Percentiles rank a stretch among this genome's conserved stretches.
These are phyloP conservation scores for Curvularia sp. DNA, from an alignment of 2,329 filamentous ascomycete species.

Conservation along the genomic window DNA sequence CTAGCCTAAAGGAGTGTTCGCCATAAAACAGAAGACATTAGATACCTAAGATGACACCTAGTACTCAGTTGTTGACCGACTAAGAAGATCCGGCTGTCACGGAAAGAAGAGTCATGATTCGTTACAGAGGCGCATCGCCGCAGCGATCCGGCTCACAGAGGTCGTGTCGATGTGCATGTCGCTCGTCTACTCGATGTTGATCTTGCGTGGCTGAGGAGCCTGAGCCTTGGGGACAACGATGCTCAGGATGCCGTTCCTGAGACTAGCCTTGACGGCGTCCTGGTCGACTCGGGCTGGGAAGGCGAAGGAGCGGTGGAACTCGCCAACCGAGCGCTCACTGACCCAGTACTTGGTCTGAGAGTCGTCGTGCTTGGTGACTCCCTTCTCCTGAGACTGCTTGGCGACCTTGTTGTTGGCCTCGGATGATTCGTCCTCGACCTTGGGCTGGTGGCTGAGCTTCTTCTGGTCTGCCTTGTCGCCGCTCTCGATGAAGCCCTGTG, in stretches of 20 bases:
- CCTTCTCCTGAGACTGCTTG: conserved; percentile 46
- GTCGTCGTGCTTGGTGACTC: conserved; percentile 50
- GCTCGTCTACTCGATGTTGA: conserved; percentile 61
- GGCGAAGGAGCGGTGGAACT: conserved; percentile 65
- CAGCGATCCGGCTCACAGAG: background rate
- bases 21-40: conserved; percentile 1
- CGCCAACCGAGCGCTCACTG: conserved; percentile 64
- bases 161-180: background rate
- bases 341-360: conserved; percentile 73
- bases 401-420: conserved; percentile 33
- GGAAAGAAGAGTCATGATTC: background rate
- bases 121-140: background rate
- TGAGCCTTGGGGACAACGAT: conserved; percentile 65
- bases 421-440: conserved; percentile 68
- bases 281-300: conserved; percentile 66
- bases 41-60: background rate
- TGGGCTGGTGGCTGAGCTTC: conserved; percentile 55
- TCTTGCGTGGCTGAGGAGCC: conserved; percentile 58
- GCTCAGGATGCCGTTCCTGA: conserved; percentile 67
- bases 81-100: conserved; percentile 3
- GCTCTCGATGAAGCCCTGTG: conserved; percentile 58
- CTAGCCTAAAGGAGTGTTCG: conserved; percentile 2
- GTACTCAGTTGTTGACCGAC: background rate
- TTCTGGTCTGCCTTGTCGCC: conserved; percentile 27
- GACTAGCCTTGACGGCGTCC: conserved; percentile 65